phyloP scores from a whole-genome alignment of 805 yeast species.

The Saccharomycopsis vini region DNA sequence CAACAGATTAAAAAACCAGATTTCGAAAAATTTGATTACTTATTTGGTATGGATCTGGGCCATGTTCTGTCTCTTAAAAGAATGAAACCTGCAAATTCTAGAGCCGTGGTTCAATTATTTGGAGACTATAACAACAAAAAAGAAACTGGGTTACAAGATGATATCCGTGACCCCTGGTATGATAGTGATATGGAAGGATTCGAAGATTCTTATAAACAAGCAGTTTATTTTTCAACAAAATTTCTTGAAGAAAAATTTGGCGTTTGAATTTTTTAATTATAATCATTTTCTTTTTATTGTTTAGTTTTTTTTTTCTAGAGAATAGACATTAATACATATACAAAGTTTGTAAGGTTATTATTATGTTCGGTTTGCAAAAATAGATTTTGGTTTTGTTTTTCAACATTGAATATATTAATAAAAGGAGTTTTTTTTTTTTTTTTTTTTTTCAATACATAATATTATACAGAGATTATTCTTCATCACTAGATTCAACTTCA shows the following conservation, averaged over 20 bases:
- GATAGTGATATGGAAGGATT: slow-evolving; percentile 12
- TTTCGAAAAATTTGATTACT: slow-evolving; percentile 9
- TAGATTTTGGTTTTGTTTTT: too few species aligned
- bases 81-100: background rate
- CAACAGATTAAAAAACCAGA: slow-evolving; percentile 4
- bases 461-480: slow-evolving; percentile 2
- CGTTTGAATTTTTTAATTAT: background rate
- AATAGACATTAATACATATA: background rate
- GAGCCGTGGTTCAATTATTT: slow-evolving; percentile 5
- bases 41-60: slow-evolving; percentile 13
- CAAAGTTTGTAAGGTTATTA: too few species aligned
- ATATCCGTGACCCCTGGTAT: slow-evolving; percentile 14
- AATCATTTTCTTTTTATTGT: background rate
- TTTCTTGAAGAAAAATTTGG: slow-evolving; percentile 6
- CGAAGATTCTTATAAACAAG: slow-evolving; percentile 12
- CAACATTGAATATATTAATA: too few species aligned
- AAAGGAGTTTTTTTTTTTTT: background rate
- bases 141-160: slow-evolving; percentile 5
- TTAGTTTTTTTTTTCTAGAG: background rate
- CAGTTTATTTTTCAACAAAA: slow-evolving; percentile 1
- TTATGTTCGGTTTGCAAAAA: too few species aligned
- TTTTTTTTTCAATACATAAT: background rate
- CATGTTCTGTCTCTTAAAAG: slow-evolving; percentile 10
- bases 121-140: slow-evolving; percentile 10
- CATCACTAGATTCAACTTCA: slow-evolving; percentile 18